Conservation (phyloP, 306 rosid species). For the Fragaria iinumae region DNA sequence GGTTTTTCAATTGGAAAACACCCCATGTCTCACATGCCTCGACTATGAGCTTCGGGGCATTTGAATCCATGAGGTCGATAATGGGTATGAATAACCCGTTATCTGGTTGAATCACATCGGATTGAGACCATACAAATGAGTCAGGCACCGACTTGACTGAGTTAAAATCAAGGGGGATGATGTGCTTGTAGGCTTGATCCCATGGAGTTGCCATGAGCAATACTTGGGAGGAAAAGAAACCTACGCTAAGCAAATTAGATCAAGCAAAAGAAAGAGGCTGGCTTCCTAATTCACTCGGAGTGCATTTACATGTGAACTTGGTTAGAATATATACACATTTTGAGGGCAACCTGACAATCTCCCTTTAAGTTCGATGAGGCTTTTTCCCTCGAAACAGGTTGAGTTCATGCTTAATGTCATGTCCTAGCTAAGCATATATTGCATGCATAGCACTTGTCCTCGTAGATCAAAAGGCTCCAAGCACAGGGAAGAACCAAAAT, state of each 20-base stretch:
- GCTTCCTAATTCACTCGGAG: not conserved
- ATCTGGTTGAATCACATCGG: not conserved
- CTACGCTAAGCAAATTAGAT: not conserved
- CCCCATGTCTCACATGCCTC: not conserved
- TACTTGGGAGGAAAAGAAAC: not conserved
- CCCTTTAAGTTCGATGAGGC: not conserved
- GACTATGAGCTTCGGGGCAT: not conserved
- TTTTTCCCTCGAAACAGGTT: not conserved
- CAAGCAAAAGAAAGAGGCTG: not conserved
- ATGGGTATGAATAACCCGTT: not conserved
- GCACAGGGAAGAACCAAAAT: not conserved
- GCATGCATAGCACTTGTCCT: not conserved
- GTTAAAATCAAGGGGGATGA: slow-evolving; percentile 5
- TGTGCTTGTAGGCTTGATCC: not conserved
- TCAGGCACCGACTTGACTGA: not conserved
- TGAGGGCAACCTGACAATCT: not conserved
- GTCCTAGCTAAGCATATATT: not conserved
- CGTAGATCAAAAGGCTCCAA: not conserved
- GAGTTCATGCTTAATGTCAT: not conserved
- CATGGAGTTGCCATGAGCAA: not conserved
- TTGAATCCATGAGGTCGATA: not conserved
- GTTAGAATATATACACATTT: not conserved
- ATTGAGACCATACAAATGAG: slow-evolving; percentile 1
- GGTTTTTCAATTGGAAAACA: not conserved
- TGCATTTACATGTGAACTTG: not conserved